Evolutionary conservation across 2,329 filamentous ascomycete genomes (phyloP).

Genomic region (Dactylonectria estremocensis): DNA sequence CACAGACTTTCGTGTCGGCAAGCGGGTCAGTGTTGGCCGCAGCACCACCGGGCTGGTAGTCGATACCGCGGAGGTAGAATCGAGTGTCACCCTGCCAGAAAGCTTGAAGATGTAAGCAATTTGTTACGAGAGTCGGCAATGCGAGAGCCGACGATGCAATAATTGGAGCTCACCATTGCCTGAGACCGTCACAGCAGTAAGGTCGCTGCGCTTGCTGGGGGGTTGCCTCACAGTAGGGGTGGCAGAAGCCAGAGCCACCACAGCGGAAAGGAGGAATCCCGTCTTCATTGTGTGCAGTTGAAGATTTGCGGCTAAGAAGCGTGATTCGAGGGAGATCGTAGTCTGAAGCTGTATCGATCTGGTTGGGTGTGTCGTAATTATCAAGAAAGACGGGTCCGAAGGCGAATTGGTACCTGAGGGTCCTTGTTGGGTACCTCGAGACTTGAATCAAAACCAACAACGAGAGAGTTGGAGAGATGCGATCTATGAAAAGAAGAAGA

Average conservation of each 20-base stretch:
- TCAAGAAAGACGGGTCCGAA: conserved; percentile 26
- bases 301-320: not conserved
- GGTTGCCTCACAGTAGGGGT: conserved; percentile 67
- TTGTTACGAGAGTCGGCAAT: not conserved
- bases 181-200: conserved; percentile 67
- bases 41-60: conserved; percentile 75
- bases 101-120: conserved; percentile 54
- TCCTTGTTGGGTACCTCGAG: not conserved
- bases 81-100: conserved; percentile 69
- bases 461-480: conserved; percentile 53
- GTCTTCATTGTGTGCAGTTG: conserved; percentile 63
- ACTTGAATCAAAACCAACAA: conserved; percentile 53
- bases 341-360: conserved; percentile 19
- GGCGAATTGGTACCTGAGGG: conserved; percentile 38
- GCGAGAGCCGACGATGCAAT: not conserved
- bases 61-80: conserved; percentile 73
- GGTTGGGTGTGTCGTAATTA: conserved; percentile 26
- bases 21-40: conserved; percentile 79
- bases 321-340: conserved; percentile 27
- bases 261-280: conserved; percentile 61
- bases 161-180: conserved; percentile 66
- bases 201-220: conserved; percentile 64
- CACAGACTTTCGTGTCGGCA: conserved; percentile 78
- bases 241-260: conserved; percentile 61
- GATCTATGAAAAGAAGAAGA: conserved; percentile 43